A percentile compares a stretch with the other conserved stretches of the same genome.
Evolutionary conservation across 2,329 filamentous ascomycete genomes (phyloP).

Genomic region (Claviceps fusiformis): DNA sequence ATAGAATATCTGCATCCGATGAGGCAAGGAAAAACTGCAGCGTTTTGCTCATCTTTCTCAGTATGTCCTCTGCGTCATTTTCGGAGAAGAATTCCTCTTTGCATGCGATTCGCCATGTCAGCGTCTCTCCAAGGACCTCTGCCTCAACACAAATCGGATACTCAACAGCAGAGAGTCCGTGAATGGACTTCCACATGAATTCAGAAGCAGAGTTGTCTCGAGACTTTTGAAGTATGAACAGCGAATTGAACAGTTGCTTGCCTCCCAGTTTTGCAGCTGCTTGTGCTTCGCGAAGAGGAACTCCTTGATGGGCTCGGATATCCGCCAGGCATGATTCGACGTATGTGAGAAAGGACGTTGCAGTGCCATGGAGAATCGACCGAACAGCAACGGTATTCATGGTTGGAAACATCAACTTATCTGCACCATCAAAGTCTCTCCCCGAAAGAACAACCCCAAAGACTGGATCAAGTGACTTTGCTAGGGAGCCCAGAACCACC

Average conservation of each 20-base stretch:
- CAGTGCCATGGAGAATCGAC: conserved; percentile 55
- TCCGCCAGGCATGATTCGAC: conserved; percentile 56
- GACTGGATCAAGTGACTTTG: conserved; percentile 55
- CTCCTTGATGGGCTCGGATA: conserved; percentile 60
- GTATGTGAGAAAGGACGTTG: conserved; percentile 52
- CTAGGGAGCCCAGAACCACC: conserved; percentile 49
- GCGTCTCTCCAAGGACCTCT: conserved; percentile 39
- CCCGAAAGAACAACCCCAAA: conserved; percentile 80
- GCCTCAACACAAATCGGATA: conserved; percentile 76
- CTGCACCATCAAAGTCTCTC: conserved; percentile 57
- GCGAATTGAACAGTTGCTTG: conserved; percentile 35
- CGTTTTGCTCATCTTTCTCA: conserved; percentile 45
- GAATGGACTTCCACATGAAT: conserved; percentile 46
- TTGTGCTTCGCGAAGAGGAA: conserved; percentile 60
- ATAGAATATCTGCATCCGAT: conserved; percentile 37
- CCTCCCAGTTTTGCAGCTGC: conserved; percentile 23
- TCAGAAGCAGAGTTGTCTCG: conserved; percentile 1
- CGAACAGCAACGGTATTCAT: conserved; percentile 84
- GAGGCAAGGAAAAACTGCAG: conserved; percentile 40
- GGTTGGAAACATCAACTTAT: conserved; percentile 64
- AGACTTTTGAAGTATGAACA: conserved; percentile 40
- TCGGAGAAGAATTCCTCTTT: conserved; percentile 40
- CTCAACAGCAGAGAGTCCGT: conserved; percentile 55
- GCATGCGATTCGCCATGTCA: conserved; percentile 63
- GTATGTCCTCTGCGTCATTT: conserved; percentile 32